Base-by-base conservation (phyloP, 2,329 filamentous ascomycete genomes). In the Ramularia endophylla region DNA sequence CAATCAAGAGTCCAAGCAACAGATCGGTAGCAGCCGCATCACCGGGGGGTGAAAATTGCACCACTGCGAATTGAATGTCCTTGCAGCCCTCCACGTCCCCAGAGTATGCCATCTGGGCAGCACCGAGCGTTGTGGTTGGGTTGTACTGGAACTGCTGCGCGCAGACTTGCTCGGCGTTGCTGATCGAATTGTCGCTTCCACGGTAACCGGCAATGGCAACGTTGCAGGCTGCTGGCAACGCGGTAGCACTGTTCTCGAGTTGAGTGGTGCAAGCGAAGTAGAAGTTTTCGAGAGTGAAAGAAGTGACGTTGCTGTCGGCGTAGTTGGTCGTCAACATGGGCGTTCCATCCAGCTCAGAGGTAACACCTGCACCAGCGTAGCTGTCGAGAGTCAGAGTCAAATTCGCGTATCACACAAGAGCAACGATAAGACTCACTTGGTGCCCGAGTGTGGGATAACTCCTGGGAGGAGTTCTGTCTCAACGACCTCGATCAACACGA, bases 251-350 rank as follows among this genome's bases (percentile, higher is more conserved):
- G 8, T 33, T 15, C 8, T 18, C 31, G 15, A 33, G 31, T 7
- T 33, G 17, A 8, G 20, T 18, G 5, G 31, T 18, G 13, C 31
- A 33, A 18, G 16, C 31, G 15, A 33, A 33, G 13, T 33, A 33
- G 13, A 33, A 33, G 31, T 33, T 18, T 16, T 33, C 16, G 5
- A 33, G 31, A 15, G 31, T 33, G 31, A 33, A 33, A 17, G 31
- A 33, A 8, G 31, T 33, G 8, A 33, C 31, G 31, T 15, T 33
- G 13, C 31, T 33, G 13, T 33, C 20, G 4, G 31, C 31, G 31
- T 33, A 33, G 13, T 33, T 15, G 4, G 31, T 33, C 16, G 16
- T 33, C 5, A 33, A 18, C 16, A 33, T 15, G 4, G 31, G 31
- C 8, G 31, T 33, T 15, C 31, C 31, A 8, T 5, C 16, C 12